These are phyloP conservation scores for Alternaria atra DNA, from an alignment of 2,329 filamentous ascomycete species.

Conservation along the genomic window DNA sequence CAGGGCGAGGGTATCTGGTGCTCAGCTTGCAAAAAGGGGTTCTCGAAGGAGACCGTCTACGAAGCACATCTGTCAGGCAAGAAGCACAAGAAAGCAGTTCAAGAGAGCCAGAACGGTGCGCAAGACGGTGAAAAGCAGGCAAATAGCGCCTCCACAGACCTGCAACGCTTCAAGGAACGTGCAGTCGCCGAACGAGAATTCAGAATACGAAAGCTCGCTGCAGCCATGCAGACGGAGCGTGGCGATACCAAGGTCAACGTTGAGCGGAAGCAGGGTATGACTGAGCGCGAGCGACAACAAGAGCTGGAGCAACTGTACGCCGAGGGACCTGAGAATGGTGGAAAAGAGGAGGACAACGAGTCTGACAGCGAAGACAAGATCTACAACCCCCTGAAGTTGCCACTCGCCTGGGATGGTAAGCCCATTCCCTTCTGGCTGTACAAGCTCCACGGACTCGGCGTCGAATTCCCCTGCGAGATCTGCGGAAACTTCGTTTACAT, in stretches of 20 bases:
- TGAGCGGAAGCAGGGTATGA: conserved; percentile 97
- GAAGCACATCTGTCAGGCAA: conserved; percentile 87
- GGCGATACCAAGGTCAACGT: conserved; percentile 92
- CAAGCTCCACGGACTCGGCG: conserved; percentile 92
- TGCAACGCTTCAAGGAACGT: conserved; percentile 75
- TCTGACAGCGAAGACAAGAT: conserved; percentile 79
- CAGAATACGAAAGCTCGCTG: conserved; percentile 79
- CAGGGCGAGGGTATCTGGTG: conserved; percentile 80
- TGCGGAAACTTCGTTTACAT: conserved; percentile 99
- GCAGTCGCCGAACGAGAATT: conserved; percentile 90
- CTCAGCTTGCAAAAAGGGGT: conserved; percentile 90
- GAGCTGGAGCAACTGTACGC: conserved; percentile 88
- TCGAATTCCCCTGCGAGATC: conserved; percentile 94
- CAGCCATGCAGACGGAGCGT: conserved; percentile 85
- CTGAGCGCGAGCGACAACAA: conserved; percentile 91
- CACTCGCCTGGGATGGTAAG: conserved; percentile 97
- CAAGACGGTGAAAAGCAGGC: conserved; percentile 25
- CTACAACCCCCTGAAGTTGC: conserved; percentile 96
- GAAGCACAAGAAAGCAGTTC: conserved; percentile 86
- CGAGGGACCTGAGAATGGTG: conserved; percentile 63
- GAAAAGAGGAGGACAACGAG: conserved; percentile 72
- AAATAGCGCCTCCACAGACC: conserved; percentile 30
- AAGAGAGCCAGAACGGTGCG: conserved; percentile 59
- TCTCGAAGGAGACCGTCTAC: conserved; percentile 95
- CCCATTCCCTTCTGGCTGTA: conserved; percentile 99